Conservation (phyloP, 1,284 basidiomycete species). For the Ceratobasidium papillatum region DNA sequence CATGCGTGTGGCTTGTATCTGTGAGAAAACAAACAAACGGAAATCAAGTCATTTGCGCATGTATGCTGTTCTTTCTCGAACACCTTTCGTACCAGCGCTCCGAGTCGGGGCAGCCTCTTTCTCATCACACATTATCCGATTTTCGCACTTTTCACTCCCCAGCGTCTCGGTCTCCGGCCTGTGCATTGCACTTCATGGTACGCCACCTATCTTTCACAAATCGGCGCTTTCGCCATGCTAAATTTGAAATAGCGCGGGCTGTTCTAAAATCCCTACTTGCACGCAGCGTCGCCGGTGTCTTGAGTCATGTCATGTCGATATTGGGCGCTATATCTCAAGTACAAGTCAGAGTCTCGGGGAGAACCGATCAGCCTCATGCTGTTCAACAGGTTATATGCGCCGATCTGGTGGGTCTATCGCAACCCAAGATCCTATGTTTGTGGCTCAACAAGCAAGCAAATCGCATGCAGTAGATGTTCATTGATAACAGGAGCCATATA, state of each 20-base stretch:
- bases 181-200: not conserved
- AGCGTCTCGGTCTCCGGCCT: not conserved
- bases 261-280: not conserved
- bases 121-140: not conserved
- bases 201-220: not conserved
- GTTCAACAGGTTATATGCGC: not conserved
- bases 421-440: not conserved
- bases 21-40: not conserved
- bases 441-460: not conserved
- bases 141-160: not conserved
- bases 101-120: not conserved
- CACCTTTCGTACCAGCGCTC: not conserved
- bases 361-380: not conserved
- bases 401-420: not conserved
- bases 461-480: not conserved
- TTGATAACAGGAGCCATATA: constrained; percentile 11
- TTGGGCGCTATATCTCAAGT: not conserved
- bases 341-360: not conserved
- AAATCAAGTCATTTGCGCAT: not conserved
- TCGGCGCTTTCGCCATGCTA: not conserved
- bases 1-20: not conserved
- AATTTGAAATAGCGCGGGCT: not conserved
- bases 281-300: not conserved
- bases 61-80: not conserved
- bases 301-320: not conserved